Conservation (phyloP, 768 basidiomycete species). For the Boletus vermiculosoides region DNA sequence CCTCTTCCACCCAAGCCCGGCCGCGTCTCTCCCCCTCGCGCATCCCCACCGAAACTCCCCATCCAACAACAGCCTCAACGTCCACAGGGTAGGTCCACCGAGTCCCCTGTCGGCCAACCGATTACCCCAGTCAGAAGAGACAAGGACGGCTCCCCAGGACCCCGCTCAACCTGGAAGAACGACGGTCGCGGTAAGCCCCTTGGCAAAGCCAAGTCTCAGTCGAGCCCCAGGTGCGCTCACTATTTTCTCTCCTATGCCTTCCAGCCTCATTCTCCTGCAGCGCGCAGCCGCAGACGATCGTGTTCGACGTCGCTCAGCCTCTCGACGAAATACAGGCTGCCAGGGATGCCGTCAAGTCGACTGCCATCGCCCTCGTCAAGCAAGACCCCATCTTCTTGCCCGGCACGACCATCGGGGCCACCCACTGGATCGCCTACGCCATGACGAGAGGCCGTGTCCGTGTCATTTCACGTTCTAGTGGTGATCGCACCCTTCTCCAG, state of each 20-base stretch:
- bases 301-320: slow-evolving; percentile 72
- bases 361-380: slow-evolving; percentile 84
- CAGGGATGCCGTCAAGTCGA: slow-evolving; percentile 79
- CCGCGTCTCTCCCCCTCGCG: slow-evolving; percentile 51
- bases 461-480: slow-evolving; percentile 84
- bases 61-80: slow-evolving; percentile 43
- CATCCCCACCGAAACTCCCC: slow-evolving; percentile 64
- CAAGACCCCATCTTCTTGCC: slow-evolving; percentile 83
- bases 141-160: slow-evolving; percentile 70
- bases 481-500: slow-evolving; percentile 83
- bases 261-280: slow-evolving; percentile 33
- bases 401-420: slow-evolving; percentile 86
- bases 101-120: slow-evolving; percentile 49
- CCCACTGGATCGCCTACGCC: slow-evolving; percentile 90
- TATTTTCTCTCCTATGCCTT: not conserved
- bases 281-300: slow-evolving; percentile 62
- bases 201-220: slow-evolving; percentile 44
- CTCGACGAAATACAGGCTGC: slow-evolving; percentile 75
- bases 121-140: slow-evolving; percentile 46
- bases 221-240: slow-evolving; percentile 55
- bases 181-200: slow-evolving; percentile 39
- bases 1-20: slow-evolving; percentile 63
- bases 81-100: slow-evolving; percentile 48
- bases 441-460: slow-evolving; percentile 91
- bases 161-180: slow-evolving; percentile 44